Evolutionary conservation across 2,329 filamentous ascomycete species (phyloP).

Genomic region (Phialophora expanda): DNA sequence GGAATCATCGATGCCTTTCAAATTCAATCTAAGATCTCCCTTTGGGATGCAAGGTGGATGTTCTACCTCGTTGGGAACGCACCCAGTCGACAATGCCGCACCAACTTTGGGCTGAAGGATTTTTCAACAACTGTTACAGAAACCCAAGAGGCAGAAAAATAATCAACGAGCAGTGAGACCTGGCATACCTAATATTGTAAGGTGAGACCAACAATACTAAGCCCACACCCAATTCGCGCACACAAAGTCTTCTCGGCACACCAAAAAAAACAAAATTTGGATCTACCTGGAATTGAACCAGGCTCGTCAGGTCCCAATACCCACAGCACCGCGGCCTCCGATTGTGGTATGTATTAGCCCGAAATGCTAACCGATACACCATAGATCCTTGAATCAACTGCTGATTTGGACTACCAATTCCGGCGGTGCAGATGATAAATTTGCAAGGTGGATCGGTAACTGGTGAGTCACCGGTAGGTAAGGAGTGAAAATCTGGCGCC

Average conservation of each 20-base stretch:
- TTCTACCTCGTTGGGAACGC: not conserved
- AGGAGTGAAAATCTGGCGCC: not conserved
- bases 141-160: not conserved
- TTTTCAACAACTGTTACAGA: not conserved
- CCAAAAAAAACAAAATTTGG: conserved; percentile 4
- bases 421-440: not conserved
- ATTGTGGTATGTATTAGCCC: not conserved
- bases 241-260: not conserved
- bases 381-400: not conserved
- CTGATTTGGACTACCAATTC: not conserved
- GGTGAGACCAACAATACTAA: not conserved
- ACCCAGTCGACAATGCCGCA: not conserved
- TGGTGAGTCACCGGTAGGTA: not conserved
- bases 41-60: not conserved
- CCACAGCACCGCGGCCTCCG: not conserved
- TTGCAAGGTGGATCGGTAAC: not conserved
- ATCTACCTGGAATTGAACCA: conserved; percentile 1
- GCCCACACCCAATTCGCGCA: not conserved
- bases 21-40: not conserved
- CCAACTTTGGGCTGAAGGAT: not conserved
- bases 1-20: too few relatives aligned
- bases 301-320: not conserved
- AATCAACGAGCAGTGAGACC: not conserved
- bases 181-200: not conserved
- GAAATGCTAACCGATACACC: conserved; percentile 1